Evolutionary conservation across 441 rosid genomes (phyloP).

Genomic region (Theobroma grandiflorum): DNA sequence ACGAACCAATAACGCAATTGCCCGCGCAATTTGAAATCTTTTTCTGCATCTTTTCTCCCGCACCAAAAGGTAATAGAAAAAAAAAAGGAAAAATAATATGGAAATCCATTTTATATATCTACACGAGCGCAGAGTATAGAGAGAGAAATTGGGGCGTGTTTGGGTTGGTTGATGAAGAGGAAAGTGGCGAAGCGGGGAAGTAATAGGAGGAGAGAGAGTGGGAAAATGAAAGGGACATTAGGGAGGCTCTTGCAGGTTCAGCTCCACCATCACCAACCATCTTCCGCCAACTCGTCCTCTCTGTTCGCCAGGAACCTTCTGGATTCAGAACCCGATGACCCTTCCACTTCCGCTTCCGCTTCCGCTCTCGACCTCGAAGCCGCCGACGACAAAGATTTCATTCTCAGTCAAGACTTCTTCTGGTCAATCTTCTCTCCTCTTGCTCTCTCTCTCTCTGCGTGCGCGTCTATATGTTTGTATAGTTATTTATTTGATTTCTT

Average conservation of each 20-base stretch:
- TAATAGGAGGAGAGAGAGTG: constrained; percentile 32
- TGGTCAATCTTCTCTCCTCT: constrained; percentile 50
- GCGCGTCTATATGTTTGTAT: too few relatives aligned
- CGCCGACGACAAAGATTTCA: constrained; percentile 61
- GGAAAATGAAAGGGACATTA: constrained; percentile 64
- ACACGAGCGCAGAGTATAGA: constrained; percentile 14
- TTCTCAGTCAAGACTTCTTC: constrained; percentile 92
- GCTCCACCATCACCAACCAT: constrained; percentile 41
- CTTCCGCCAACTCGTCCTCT: constrained; percentile 38
- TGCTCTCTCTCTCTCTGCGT: neutral
- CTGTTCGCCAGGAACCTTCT: constrained; percentile 46
- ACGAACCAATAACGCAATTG: constrained; percentile 8
- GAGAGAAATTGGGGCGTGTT: constrained; percentile 22
- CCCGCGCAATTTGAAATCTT: constrained; percentile 63
- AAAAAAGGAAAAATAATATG: neutral
- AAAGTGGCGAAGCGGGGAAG: constrained; percentile 33
- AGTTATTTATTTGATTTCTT: neutral
- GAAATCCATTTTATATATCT: neutral
- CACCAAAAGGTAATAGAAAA: constrained; percentile 20
- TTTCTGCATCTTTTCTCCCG: neutral
- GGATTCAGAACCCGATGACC: constrained; percentile 41
- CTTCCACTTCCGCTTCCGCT: constrained; percentile 32
- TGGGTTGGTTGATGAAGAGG: constrained; percentile 48
- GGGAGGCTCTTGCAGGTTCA: constrained; percentile 53
- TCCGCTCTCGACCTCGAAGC: constrained; percentile 38